These are phyloP conservation scores for Triticum monococcum DNA, from an alignment of 176 grass and related monocot species.

Conservation along the genomic window DNA sequence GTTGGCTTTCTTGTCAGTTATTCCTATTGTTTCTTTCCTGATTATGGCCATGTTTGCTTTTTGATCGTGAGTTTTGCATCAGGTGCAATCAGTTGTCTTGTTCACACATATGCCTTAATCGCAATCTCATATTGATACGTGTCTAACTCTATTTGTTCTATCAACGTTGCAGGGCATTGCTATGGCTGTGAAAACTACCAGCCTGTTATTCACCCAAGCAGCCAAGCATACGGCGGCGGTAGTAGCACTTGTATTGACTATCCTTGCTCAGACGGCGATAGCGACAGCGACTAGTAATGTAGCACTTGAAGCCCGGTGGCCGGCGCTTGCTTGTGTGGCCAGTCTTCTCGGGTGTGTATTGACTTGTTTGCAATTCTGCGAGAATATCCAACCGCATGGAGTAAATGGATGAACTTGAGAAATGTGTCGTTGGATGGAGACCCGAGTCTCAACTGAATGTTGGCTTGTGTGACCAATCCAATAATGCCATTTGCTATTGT, in stretches of 20 bases:
- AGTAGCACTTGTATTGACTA: not conserved
- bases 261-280: not conserved
- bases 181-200: not conserved
- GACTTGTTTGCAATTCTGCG: not conserved
- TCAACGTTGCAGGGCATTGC: not conserved
- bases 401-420: no score
- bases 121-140: not conserved
- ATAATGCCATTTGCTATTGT: no score
- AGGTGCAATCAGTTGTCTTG: not conserved
- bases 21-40: not conserved
- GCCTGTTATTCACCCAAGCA: conserved; percentile 6
- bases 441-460: no score
- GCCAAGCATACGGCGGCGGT: not conserved
- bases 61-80: not conserved
- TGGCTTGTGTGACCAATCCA: no score
- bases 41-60: not conserved
- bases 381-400: no score
- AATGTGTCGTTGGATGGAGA: no score
- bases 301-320: not conserved
- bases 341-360: not conserved
- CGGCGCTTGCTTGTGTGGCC: not conserved
- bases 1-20: not conserved
- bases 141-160: not conserved
- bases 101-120: not conserved
- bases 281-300: not conserved